These are phyloP conservation scores for Metarhizium guizhouense DNA, from an alignment of 2,329 filamentous ascomycete species.

Conservation along the genomic window DNA sequence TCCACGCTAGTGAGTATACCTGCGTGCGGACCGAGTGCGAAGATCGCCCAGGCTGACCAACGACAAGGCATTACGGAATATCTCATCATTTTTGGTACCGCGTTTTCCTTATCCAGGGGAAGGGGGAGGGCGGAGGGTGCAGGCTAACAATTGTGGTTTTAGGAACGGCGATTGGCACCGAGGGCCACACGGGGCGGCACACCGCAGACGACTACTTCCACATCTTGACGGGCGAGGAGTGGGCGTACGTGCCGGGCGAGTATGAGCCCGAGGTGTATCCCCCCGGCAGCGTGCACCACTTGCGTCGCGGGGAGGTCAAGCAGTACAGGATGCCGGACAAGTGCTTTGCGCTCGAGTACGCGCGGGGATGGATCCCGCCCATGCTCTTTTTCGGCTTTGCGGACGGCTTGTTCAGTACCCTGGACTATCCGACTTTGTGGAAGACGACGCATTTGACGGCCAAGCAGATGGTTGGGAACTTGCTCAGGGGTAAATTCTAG, in stretches of 20 bases:
- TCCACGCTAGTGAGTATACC: slow-evolving; percentile 65
- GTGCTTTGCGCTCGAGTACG: slow-evolving; percentile 79
- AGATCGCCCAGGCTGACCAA: too few relatives aligned
- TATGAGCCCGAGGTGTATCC: slow-evolving; percentile 64
- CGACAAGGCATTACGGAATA: slow-evolving; percentile 68
- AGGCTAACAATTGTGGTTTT: background rate
- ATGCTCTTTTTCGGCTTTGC: slow-evolving; percentile 89
- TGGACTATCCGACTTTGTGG: slow-evolving; percentile 82
- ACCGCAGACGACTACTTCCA: slow-evolving; percentile 93
- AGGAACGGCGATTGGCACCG: slow-evolving; percentile 69
- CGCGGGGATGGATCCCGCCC: slow-evolving; percentile 81
- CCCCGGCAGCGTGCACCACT: slow-evolving; percentile 61
- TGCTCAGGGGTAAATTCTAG: slow-evolving; percentile 62
- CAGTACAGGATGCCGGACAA: slow-evolving; percentile 73
- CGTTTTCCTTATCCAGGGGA: too few relatives aligned
- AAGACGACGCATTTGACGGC: slow-evolving; percentile 66
- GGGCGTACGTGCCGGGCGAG: slow-evolving; percentile 61
- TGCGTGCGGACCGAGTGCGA: background rate
- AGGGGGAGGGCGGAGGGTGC: background rate
- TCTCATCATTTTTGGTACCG: slow-evolving; percentile 68
- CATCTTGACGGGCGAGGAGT: slow-evolving; percentile 72
- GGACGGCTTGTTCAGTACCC: slow-evolving; percentile 68
- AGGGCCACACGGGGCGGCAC: slow-evolving; percentile 82
- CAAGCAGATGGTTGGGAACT: slow-evolving; percentile 65
- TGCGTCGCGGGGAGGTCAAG: slow-evolving; percentile 62